Conservation (phyloP, 116 monocot species). For the Zostera marina region DNA sequence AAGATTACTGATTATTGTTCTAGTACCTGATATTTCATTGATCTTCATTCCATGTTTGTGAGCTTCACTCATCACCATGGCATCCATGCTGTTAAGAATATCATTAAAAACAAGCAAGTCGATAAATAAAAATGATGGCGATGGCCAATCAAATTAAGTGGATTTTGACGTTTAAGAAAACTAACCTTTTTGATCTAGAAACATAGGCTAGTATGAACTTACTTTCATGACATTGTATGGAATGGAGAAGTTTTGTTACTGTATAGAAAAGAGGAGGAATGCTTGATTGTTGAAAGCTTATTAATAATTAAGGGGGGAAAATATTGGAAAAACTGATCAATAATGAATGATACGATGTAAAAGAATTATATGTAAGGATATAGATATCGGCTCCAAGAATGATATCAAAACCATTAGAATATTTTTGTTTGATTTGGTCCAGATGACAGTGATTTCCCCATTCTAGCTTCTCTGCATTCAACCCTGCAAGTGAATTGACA, state of each 20-base stretch:
- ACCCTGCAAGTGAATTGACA: constrained; percentile 19
- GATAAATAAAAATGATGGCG: background rate
- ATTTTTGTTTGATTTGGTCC: constrained; percentile 28
- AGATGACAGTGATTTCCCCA: constrained; percentile 66
- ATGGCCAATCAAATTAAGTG: background rate
- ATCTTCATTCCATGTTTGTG: constrained; percentile 47
- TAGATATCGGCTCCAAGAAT: constrained; percentile 96
- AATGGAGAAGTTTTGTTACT: constrained; percentile 42
- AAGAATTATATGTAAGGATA: constrained; percentile 38
- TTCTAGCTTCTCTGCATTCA: constrained; percentile 65
- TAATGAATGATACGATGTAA: background rate
- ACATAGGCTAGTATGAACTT: constrained; percentile 88
- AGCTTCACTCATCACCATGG: constrained; percentile 57
- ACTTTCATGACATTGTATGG: constrained; percentile 17
- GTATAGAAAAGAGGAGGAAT: constrained; percentile 68
- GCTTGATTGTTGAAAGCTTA: constrained; percentile 91
- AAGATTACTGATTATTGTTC: constrained; percentile 47
- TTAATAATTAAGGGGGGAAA: constrained; percentile 42
- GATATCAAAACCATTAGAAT: constrained; percentile 73
- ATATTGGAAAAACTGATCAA: background rate
- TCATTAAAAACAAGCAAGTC: background rate
- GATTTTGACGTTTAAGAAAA: background rate
- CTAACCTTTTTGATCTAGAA: constrained; percentile 65
- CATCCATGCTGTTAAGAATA: constrained; percentile 54
- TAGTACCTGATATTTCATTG: constrained; percentile 53